Evolutionary conservation across 768 basidiomycete genomes (phyloP).

Genomic region (Rhizopogon vulgaris): DNA sequence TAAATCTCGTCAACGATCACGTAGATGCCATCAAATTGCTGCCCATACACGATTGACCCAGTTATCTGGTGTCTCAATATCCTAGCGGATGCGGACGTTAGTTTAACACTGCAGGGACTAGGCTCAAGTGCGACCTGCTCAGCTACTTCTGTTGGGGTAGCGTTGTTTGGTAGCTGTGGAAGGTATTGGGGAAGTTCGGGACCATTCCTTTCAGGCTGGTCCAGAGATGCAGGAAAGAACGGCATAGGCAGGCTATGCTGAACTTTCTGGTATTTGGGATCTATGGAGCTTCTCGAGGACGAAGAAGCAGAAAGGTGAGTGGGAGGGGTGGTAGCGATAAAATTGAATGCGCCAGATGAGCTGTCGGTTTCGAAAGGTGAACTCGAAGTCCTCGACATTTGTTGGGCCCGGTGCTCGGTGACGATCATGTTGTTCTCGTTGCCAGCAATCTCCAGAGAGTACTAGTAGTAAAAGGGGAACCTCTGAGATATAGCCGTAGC

Average conservation of each 20-base stretch:
- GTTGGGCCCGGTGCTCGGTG: background rate
- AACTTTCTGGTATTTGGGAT: background rate
- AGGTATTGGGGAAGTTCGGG: constrained; percentile 13
- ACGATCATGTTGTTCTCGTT: too few relatives aligned
- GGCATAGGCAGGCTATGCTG: constrained; percentile 7
- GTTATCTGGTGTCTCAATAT: constrained; percentile 33
- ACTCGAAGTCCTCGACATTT: background rate
- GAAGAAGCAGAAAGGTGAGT: constrained; percentile 8
- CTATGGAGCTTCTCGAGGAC: background rate
- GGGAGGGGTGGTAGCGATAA: background rate
- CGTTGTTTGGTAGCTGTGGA: constrained; percentile 19
- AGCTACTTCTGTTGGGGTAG: constrained; percentile 14
- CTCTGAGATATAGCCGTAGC: background rate
- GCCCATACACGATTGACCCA: constrained; percentile 32
- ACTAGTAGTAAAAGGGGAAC: background rate
- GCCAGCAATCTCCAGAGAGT: background rate
- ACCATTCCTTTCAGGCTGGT: constrained; percentile 15
- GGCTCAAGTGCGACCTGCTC: constrained; percentile 13
- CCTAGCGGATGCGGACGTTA: constrained; percentile 12
- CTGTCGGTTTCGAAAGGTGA: background rate
- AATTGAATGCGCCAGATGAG: constrained; percentile 3
- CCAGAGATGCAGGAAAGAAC: constrained; percentile 14
- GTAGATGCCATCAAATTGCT: background rate
- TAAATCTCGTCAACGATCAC: background rate
- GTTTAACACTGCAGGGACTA: background rate